Base-by-base conservation (phyloP, 768 basidiomycete species). In the Daedaleopsis nitida region DNA sequence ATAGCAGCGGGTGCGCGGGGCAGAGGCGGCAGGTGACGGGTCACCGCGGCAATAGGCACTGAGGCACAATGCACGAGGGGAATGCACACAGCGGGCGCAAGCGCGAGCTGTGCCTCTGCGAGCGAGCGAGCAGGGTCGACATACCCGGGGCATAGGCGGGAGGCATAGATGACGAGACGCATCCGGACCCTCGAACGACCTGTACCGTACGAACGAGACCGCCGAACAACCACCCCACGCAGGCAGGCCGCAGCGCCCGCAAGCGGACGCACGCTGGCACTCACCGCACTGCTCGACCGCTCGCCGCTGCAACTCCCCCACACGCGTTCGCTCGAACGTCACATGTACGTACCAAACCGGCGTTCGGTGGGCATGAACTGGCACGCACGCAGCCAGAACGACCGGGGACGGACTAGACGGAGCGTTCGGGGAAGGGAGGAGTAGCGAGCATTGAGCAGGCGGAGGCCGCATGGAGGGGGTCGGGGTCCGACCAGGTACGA, bases 361-460 rank as follows among this genome's bases (percentile, higher is more conserved):
- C 38, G n/a, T 12, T 59, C 58, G 57, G 58, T 44, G 64, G 58
- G 58, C 69, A 53, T 68, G 69, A 60, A 52, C 67, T 70, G 66
- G 69, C 69, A 70, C 64, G 67, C 67, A 54, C 65, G 52, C 58
- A 45, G 49, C 58, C 61, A 34, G 58, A 39, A 47, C 49, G 37
- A 50, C 57, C 47, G 50, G 60, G 55, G 52, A 12, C 43, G 52
- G 61, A 39, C 62, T 38, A 53, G 61, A 66, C 61, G 57, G 63
- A 60, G 59, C 65, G 59, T 44, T 47, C 58, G 48, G 62, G 51
- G 51, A 43, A 35, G 39, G 61, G 53, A 65, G 63, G 58, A 55
- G 50, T 49, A 50, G 62, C 52, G 37, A 53, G 52, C 42, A 32
- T 38, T 42, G 52, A 48, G 61, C 57, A 61, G 55, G 60, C 60